These are phyloP conservation scores for Phialemoniopsis sp. DNA, from an alignment of 2,329 filamentous ascomycete genomes.

Conservation along the genomic window DNA sequence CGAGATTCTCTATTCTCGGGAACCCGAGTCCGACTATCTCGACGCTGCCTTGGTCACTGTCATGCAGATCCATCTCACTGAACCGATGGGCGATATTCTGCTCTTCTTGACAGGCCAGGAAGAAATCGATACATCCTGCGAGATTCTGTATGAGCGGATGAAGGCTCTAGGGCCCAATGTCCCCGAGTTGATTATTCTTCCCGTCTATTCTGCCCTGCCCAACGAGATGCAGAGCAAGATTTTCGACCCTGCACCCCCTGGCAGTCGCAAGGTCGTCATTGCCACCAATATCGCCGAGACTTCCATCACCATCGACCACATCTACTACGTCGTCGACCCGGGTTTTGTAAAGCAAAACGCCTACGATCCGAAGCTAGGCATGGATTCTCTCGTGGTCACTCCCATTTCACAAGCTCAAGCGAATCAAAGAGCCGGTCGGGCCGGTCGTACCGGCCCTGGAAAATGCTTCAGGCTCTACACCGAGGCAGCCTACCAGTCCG, in stretches of 20 bases:
- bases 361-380: slow-evolving; percentile 94
- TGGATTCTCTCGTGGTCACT: slow-evolving; percentile 94
- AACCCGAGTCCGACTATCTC: slow-evolving; percentile 93
- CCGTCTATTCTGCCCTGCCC: slow-evolving; percentile 92
- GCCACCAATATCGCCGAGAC: slow-evolving; percentile 98
- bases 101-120: slow-evolving; percentile 96
- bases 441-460: slow-evolving; percentile 89
- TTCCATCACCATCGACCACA: slow-evolving; percentile 94
- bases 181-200: slow-evolving; percentile 86
- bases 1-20: slow-evolving; percentile 90
- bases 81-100: slow-evolving; percentile 90
- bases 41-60: slow-evolving; percentile 93
- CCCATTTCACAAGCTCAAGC: slow-evolving; percentile 97
- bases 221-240: slow-evolving; percentile 92
- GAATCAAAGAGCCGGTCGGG: slow-evolving; percentile 88
- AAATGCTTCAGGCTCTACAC: slow-evolving; percentile 97
- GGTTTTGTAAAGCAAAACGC: slow-evolving; percentile 98
- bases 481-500: slow-evolving; percentile 89
- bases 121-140: slow-evolving; percentile 93
- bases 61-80: slow-evolving; percentile 96
- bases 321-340: slow-evolving; percentile 95
- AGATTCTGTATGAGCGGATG: slow-evolving; percentile 93
- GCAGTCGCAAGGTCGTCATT: slow-evolving; percentile 89
- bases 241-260: slow-evolving; percentile 86
- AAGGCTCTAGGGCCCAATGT: slow-evolving; percentile 88